Evolutionary conservation across 257 asterid species (phyloP), one percentile per base, ranked within the genome.

Genomic region (Solanum habrochaites): DNA sequence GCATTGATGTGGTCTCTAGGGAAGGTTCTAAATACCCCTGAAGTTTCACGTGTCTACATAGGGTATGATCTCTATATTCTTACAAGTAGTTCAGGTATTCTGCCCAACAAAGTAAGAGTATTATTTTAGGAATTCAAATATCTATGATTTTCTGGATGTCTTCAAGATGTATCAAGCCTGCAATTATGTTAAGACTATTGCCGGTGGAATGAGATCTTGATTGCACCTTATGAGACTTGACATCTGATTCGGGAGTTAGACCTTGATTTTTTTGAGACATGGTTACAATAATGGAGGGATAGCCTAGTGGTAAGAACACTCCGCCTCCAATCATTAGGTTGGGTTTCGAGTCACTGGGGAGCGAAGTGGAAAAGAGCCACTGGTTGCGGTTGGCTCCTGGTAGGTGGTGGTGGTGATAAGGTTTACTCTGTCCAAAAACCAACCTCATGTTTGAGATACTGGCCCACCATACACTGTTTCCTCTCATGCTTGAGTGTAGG

Each of bases 1-100:
- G 99, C 99, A 40, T 86, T 97, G 89, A 97, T 97, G 99, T 97
- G 99, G 99, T 97, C 99, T 60, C 94, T 97, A 35, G 99, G 99
- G 81, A 97, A 97, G 90, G 99, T 97, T 58, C 90, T 97, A 62
- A 97, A 97, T 89, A 97, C 98, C 84, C 99, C 99, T 23, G 99
- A 97, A 91, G 99, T 97, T 82, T 84, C 89, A 83, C 98, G 99
- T 58, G 99, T 97, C 84, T 97, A 97, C 90, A 97, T 97, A 84
- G 99, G 99, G 99, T 94, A 94, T 43, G 42, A 85, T 39, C 69
- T 85, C 42, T 45, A 37, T 70, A 7, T n/a, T 69, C n/a, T 25
- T 85, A 29, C 43, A 35, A 35, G 35, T 47, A 56, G 45, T 85
- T 85, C 27, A 4, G 58, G 42, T 47, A 29, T 29, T 80, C 85